Evolutionary conservation across 2,329 filamentous ascomycete genomes (phyloP), one percentile per base, ranked within the genome.

Genomic region (Penicillium sclerotiorum): DNA sequence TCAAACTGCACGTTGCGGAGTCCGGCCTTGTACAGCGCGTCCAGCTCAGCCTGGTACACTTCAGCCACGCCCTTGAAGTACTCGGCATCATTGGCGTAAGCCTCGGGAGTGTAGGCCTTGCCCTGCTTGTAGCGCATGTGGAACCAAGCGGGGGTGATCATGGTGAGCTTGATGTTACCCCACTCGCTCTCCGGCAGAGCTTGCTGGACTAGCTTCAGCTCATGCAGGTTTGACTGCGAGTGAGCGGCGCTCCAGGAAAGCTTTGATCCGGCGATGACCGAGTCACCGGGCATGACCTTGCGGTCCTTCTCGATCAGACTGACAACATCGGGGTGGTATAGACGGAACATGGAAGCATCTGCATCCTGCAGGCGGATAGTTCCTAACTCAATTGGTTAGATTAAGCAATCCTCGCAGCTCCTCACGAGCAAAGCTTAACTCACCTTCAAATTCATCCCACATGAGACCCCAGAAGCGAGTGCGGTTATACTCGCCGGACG

Each of bases 61-160:
- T 80, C 80, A 52, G 83, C 83, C 11, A 87, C 83, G 52, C 85
- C 84, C 37, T 71, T 72, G 65, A 86, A 87, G 66, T 87, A 86
- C 61, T 85, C 83, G 51, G 76, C 74, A 49, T 84, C 80, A 43
- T 74, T 81, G 38, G 69, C 60, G 47, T 85, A 85, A 8, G 79
- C 80, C 18, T 80, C 77, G 44, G 75, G 74, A 12, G 79, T 75
- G 65, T 83, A 85, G 13, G 82, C 81, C 20, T 72, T 55, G 70
- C 80, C 78, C 37, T 78, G 73, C 62, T 76, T 79, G 56, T 82
- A 80, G 18, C 84, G 78, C 64, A 87, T 77, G 68, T 90, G 86
- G 66, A 88, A 88, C 80, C 85, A 88, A 61, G 82, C 81, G 1
- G 84, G 84, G 6, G 84, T 82, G 22, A 84, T 82, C 64, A 88